Percentiles rank a stretch among this genome's conserved stretches.
Evolutionary conservation across 2,329 filamentous ascomycete species (phyloP).

Genomic region (Neonectria faginata): DNA sequence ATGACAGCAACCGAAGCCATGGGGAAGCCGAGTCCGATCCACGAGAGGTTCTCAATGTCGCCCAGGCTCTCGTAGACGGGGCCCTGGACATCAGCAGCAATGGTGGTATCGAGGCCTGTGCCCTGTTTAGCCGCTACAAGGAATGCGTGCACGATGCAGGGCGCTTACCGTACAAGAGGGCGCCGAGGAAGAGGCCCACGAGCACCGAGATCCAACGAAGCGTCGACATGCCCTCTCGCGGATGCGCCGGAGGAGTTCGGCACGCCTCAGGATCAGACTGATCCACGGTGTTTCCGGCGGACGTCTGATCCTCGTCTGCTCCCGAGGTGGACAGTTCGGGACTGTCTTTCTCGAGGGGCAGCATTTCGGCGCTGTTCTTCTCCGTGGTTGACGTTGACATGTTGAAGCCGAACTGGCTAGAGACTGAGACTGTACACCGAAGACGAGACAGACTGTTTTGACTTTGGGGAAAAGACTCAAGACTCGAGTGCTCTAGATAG

Average conservation of each 20-base stretch:
- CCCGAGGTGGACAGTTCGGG: background rate
- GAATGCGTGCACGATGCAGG: background rate
- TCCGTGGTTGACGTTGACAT: conserved; percentile 2
- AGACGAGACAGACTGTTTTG: background rate
- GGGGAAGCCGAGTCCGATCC: conserved; percentile 13
- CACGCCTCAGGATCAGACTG: background rate
- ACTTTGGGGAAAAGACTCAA: background rate
- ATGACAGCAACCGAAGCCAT: conserved; percentile 18
- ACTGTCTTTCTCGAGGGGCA: background rate
- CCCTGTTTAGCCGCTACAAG: background rate
- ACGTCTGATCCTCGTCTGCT: background rate
- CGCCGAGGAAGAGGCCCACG: background rate
- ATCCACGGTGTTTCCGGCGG: background rate
- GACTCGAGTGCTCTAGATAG: background rate
- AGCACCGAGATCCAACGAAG: background rate
- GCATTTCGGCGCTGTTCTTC: background rate
- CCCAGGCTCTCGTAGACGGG: conserved; percentile 5
- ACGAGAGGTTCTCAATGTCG: conserved; percentile 11
- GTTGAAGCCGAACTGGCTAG: background rate
- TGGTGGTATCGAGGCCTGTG: conserved; percentile 4
- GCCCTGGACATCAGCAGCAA: conserved; percentile 13
- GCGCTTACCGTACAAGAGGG: conserved; percentile 5
- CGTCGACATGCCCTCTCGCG: background rate
- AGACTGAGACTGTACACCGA: too few relatives aligned
- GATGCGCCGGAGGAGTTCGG: background rate